Conservation (phyloP, 345 rosid species). For the Ceriops decandra region DNA sequence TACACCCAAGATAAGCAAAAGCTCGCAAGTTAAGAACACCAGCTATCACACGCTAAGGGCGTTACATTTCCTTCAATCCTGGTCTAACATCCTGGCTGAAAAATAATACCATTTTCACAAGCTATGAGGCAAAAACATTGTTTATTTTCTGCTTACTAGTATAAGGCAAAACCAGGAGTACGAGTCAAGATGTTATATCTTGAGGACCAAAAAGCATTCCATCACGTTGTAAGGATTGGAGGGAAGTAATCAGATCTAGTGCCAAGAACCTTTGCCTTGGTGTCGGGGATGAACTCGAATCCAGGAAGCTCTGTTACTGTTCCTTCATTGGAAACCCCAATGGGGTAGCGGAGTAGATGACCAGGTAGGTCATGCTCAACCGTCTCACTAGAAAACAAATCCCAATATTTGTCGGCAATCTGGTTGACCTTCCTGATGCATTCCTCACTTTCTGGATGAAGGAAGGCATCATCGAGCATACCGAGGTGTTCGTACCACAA, state of each 20-base stretch:
- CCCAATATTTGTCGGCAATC: slow-evolving; percentile 87
- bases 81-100: slow-evolving; percentile 15
- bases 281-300: slow-evolving; percentile 74
- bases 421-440: slow-evolving; percentile 71
- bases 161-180: background rate
- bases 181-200: slow-evolving; percentile 2
- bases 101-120: slow-evolving; percentile 1
- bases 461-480: slow-evolving; percentile 78
- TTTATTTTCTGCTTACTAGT: slow-evolving; percentile 18
- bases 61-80: slow-evolving; percentile 16
- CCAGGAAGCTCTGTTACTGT: slow-evolving; percentile 67
- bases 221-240: slow-evolving; percentile 84
- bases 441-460: slow-evolving; percentile 60
- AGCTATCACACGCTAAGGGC: slow-evolving; percentile 14
- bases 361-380: slow-evolving; percentile 84
- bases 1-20: background rate
- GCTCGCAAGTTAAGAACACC: background rate
- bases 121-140: background rate
- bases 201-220: background rate
- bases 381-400: slow-evolving; percentile 70
- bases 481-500: slow-evolving; percentile 98
- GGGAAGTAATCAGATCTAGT: slow-evolving; percentile 85
- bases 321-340: slow-evolving; percentile 62
- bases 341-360: slow-evolving; percentile 86
- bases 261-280: slow-evolving; percentile 86